These are phyloP conservation scores for Penicillium sp. DNA, from an alignment of 2,329 filamentous ascomycete species.

Conservation along the genomic window DNA sequence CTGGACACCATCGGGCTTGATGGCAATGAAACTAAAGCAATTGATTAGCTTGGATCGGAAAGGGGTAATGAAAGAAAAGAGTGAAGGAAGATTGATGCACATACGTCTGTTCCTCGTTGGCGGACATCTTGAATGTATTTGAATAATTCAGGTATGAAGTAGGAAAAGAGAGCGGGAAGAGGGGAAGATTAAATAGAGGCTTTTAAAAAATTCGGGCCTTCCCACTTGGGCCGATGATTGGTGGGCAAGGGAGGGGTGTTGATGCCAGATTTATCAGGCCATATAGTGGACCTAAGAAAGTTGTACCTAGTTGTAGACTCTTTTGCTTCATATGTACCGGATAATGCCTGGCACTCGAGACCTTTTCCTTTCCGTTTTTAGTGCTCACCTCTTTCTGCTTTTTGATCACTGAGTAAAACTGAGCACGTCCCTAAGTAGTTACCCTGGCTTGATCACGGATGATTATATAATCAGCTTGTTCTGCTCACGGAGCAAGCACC, in stretches of 20 bases:
- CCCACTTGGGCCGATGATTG: conserved; percentile 5
- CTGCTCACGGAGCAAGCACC: too few species aligned
- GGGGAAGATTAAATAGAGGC: conserved; percentile 36
- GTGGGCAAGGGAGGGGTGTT: conserved; percentile 7
- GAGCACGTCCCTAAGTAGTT: too few species aligned
- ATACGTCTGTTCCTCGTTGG: conserved; percentile 76
- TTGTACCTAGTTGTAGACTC: neutral
- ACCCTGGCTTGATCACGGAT: too few species aligned
- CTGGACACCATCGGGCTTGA: conserved; percentile 99
- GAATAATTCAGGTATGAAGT: conserved; percentile 21
- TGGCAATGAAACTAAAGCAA: conserved; percentile 86
- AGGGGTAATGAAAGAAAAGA: conserved; percentile 14
- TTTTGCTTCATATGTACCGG: too few species aligned
- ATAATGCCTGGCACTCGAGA: too few species aligned
- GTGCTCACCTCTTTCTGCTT: too few species aligned
- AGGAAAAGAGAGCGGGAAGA: conserved; percentile 15
- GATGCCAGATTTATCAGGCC: conserved; percentile 2
- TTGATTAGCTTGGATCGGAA: conserved; percentile 31
- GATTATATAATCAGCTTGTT: too few species aligned
- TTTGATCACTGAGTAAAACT: too few species aligned
- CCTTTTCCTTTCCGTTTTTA: too few species aligned
- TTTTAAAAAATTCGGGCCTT: conserved; percentile 37
- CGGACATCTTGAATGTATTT: conserved; percentile 58
- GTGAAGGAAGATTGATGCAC: conserved; percentile 34
- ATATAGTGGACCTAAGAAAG: neutral